These are phyloP conservation scores for Fusarium sambucinum DNA, from an alignment of 2,329 filamentous ascomycete species.

Conservation along the genomic window DNA sequence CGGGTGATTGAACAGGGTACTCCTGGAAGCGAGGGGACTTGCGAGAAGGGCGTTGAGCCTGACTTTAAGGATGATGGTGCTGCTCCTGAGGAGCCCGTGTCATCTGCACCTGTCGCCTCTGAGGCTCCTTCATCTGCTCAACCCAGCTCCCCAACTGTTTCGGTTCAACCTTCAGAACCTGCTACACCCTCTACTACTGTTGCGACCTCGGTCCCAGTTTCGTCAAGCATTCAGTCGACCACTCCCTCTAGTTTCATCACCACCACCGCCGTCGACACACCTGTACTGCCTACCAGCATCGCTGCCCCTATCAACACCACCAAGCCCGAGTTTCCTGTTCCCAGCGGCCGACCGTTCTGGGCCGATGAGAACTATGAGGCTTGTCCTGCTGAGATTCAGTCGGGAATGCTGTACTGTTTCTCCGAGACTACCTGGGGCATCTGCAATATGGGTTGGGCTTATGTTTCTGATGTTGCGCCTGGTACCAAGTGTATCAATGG, in stretches of 20 bases:
- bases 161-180: neutral
- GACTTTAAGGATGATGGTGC: constrained; percentile 36
- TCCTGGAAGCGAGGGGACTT: constrained; percentile 29
- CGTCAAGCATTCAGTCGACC: neutral
- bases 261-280: neutral
- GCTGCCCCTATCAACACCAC: neutral
- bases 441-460: constrained; percentile 43
- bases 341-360: constrained; percentile 27
- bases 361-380: constrained; percentile 22
- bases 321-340: constrained; percentile 1
- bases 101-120: constrained; percentile 12
- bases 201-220: neutral
- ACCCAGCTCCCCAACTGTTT: neutral
- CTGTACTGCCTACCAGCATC: neutral
- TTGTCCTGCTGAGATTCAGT: constrained; percentile 23
- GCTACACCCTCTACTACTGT: neutral
- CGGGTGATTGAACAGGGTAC: constrained; percentile 36
- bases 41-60: constrained; percentile 35
- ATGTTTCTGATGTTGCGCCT: constrained; percentile 32
- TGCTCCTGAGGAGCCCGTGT: constrained; percentile 6
- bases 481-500: constrained; percentile 42
- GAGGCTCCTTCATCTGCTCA: neutral
- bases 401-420: constrained; percentile 38
- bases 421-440: constrained; percentile 37
- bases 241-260: neutral